A percentile compares a stretch with the other conserved stretches of the same genome.
Evolutionary conservation across 2,329 filamentous ascomycete species (phyloP).

Genomic region (Diaporthe sp.): DNA sequence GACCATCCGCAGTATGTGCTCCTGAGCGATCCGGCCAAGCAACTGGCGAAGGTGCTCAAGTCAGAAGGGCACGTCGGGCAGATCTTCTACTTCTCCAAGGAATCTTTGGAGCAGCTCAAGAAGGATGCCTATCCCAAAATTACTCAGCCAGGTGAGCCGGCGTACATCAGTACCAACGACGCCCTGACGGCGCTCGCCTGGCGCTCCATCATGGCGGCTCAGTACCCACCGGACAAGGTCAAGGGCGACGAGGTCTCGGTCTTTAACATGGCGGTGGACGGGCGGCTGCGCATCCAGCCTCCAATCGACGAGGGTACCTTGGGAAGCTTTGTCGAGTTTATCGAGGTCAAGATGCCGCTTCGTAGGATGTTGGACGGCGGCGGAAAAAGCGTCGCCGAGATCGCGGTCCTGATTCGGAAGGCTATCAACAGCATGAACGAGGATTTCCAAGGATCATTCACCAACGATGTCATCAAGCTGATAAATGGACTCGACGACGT

Average conservation of each 20-base stretch:
- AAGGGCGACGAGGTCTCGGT: constrained; percentile 50
- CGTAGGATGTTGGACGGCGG: constrained; percentile 49
- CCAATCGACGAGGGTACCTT: constrained; percentile 53
- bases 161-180: constrained; percentile 49
- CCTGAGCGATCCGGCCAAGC: constrained; percentile 49
- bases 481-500: constrained; percentile 52
- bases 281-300: constrained; percentile 52
- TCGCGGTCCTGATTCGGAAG: constrained; percentile 53
- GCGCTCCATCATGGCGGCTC: constrained; percentile 41
- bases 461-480: constrained; percentile 49
- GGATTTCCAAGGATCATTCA: constrained; percentile 46
- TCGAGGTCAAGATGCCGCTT: constrained; percentile 48
- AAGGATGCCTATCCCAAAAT: constrained; percentile 49
- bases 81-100: constrained; percentile 50
- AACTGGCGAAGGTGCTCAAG: constrained; percentile 51
- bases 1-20: constrained; percentile 51
- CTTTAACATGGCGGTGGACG: constrained; percentile 56
- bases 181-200: constrained; percentile 39
- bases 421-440: constrained; percentile 48
- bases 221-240: constrained; percentile 22
- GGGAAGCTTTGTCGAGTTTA: constrained; percentile 57
- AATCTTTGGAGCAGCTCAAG: constrained; percentile 50
- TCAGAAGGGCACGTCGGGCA: constrained; percentile 51
- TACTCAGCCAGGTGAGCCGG: constrained; percentile 45
- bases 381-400: constrained; percentile 48